These are phyloP conservation scores for Lanmaoa rubissima DNA, from an alignment of 768 basidiomycete species.

Conservation along the genomic window DNA sequence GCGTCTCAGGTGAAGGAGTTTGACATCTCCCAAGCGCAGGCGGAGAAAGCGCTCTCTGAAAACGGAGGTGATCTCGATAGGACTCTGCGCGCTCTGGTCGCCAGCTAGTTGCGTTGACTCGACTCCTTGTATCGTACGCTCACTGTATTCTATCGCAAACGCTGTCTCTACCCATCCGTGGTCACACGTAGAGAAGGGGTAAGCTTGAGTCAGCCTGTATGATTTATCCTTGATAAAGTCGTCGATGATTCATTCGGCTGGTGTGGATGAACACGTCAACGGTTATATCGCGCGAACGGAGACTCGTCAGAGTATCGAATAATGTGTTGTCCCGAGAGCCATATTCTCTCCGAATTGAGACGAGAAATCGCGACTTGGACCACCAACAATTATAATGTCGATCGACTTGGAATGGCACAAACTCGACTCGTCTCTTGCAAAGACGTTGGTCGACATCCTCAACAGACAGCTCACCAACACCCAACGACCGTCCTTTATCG, in stretches of 20 bases:
- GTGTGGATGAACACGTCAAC: not conserved
- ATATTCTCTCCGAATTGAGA: not conserved
- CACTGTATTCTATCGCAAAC: constrained; percentile 1
- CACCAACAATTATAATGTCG: constrained; percentile 57
- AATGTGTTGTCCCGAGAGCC: not conserved
- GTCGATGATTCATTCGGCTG: not conserved
- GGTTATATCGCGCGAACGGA: not conserved
- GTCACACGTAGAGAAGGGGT: not conserved
- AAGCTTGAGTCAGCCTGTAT: not conserved
- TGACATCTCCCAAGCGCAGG: constrained; percentile 27
- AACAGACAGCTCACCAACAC: constrained; percentile 74
- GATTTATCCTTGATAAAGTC: not conserved
- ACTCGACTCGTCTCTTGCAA: constrained; percentile 71
- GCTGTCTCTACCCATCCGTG: not conserved
- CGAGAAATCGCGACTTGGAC: not conserved
- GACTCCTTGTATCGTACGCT: not conserved
- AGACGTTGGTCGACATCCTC: constrained; percentile 66
- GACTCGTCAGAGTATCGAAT: not conserved
- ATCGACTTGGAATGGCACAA: constrained; percentile 93
- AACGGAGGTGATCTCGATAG: constrained; percentile 30
- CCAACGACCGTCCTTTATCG: constrained; percentile 89
- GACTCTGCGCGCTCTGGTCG: constrained; percentile 27
- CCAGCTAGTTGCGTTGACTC: constrained; percentile 14
- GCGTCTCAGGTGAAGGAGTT: constrained; percentile 29
- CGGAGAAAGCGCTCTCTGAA: constrained; percentile 31